phyloP scores from a whole-genome alignment of 2,329 filamentous ascomycete species.

The Cadophora gregata region DNA sequence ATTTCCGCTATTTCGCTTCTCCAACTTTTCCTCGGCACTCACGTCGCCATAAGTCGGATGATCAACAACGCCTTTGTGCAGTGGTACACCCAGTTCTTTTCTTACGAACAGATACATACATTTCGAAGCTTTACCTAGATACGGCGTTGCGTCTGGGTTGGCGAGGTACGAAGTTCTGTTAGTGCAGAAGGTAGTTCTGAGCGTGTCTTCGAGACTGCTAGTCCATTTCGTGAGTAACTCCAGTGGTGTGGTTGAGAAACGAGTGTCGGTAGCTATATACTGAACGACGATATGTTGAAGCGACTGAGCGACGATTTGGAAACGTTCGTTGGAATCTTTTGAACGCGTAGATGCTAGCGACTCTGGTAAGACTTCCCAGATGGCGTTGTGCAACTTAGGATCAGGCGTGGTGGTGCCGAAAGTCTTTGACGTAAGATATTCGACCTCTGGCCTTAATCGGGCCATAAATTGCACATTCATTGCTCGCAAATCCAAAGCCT shows the following conservation, averaged over 20 bases:
- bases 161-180: neutral
- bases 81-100: constrained; percentile 8
- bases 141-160: neutral
- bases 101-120: constrained; percentile 29
- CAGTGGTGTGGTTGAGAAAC: neutral
- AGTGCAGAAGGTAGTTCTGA: constrained; percentile 11
- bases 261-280: neutral
- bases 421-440: neutral
- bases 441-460: neutral
- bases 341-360: constrained; percentile 12
- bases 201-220: constrained; percentile 1
- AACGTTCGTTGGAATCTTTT: constrained; percentile 24
- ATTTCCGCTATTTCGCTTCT: constrained; percentile 16
- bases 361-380: neutral
- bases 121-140: constrained; percentile 28
- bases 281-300: constrained; percentile 19
- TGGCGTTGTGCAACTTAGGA: neutral
- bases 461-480: neutral
- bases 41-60: constrained; percentile 18
- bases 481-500: neutral
- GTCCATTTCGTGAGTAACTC: constrained; percentile 19
- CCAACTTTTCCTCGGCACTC: neutral
- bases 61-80: constrained; percentile 17
- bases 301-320: constrained; percentile 17
- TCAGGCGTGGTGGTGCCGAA: neutral